These are phyloP conservation scores for Sporothrix inflata DNA, from an alignment of 2,329 filamentous ascomycete genomes.

Conservation along the genomic window DNA sequence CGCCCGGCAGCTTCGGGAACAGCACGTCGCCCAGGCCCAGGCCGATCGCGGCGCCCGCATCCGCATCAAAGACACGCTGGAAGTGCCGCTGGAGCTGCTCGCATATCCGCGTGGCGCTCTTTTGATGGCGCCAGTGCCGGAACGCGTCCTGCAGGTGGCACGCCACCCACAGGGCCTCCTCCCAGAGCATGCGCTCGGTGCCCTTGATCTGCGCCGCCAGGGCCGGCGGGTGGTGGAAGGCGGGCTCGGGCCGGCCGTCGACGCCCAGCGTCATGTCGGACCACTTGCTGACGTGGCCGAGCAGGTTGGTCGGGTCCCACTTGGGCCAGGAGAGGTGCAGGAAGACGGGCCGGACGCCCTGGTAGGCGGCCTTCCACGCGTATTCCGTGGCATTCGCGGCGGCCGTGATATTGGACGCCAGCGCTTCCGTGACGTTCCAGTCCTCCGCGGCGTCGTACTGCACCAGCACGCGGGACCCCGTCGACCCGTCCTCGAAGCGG, in stretches of 20 bases:
- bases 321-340: constrained; percentile 44
- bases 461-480: constrained; percentile 37
- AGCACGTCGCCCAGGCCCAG: no score
- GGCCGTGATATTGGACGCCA: no score
- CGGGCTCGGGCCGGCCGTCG: constrained; percentile 38
- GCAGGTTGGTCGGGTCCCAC: constrained; percentile 41
- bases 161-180: constrained; percentile 39
- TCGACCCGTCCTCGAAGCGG: constrained; percentile 37
- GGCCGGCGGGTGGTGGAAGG: constrained; percentile 38
- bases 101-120: no score
- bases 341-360: constrained; percentile 38
- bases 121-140: no score
- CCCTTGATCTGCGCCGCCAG: constrained; percentile 39
- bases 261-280: constrained; percentile 35
- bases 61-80: no score
- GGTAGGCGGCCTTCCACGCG: constrained; percentile 20
- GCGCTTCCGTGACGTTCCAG: no score
- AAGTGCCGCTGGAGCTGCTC: no score
- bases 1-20: no score
- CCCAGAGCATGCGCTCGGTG: constrained; percentile 42
- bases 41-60: no score
- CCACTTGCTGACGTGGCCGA: constrained; percentile 34
- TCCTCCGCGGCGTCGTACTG: constrained; percentile 41
- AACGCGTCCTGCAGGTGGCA: no score
- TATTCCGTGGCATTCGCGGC: no score